phyloP scores from a whole-genome alignment of 1,139 yeast genomes.

The Kazachstania sp. region DNA sequence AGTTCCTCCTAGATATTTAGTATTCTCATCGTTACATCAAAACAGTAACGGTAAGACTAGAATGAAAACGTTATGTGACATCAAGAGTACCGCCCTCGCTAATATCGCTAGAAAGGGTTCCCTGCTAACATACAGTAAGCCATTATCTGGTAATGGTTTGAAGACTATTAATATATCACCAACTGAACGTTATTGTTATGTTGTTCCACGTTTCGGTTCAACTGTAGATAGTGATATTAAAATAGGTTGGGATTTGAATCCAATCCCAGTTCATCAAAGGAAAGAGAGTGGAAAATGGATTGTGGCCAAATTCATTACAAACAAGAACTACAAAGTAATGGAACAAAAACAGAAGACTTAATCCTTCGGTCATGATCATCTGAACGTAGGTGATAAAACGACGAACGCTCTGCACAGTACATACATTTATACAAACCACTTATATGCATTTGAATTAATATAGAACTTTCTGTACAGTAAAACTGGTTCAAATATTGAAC shows the following conservation, averaged over 20 bases:
- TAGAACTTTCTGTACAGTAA: no score
- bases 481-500: no score
- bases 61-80: constrained; percentile 69
- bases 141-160: constrained; percentile 73
- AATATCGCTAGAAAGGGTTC: constrained; percentile 70
- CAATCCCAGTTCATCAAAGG: constrained; percentile 64
- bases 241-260: constrained; percentile 90
- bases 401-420: background rate
- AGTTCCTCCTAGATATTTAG: constrained; percentile 66
- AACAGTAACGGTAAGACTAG: constrained; percentile 44
- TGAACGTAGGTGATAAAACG: background rate
- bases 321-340: constrained; percentile 18
- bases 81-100: constrained; percentile 64
- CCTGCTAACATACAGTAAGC: constrained; percentile 76
- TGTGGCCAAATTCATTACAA: constrained; percentile 27
- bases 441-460: no score
- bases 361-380: background rate
- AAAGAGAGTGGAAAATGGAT: constrained; percentile 56
- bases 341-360: constrained; percentile 7
- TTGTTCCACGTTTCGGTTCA: constrained; percentile 86
- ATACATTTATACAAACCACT: no score
- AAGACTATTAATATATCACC: constrained; percentile 63
- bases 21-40: constrained; percentile 55
- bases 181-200: constrained; percentile 74
- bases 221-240: constrained; percentile 67